Evolutionary conservation across 2,329 filamentous ascomycete genomes (phyloP).

Genomic region (Botryotinia narcissicola): DNA sequence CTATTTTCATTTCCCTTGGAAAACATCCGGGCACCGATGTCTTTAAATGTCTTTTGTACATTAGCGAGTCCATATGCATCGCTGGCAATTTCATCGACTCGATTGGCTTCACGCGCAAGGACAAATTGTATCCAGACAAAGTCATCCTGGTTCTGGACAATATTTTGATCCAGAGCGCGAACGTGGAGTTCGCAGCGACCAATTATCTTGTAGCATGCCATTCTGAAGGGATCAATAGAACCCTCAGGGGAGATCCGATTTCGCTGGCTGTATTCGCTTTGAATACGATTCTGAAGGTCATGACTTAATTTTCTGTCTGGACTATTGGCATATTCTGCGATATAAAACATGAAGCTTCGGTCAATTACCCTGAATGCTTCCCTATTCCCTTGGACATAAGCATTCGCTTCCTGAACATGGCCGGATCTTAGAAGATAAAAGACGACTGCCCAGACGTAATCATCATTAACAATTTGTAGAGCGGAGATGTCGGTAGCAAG

Average conservation of each 20-base stretch:
- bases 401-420: constrained; percentile 76
- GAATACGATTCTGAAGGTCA: constrained; percentile 82
- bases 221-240: constrained; percentile 88
- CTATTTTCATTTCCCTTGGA: constrained; percentile 69
- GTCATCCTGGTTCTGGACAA: constrained; percentile 58
- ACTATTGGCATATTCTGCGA: constrained; percentile 78
- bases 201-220: constrained; percentile 97
- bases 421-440: constrained; percentile 89
- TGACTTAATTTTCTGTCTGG: constrained; percentile 73
- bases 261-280: constrained; percentile 84
- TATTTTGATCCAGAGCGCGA: constrained; percentile 55
- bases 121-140: constrained; percentile 73
- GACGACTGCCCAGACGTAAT: constrained; percentile 90
- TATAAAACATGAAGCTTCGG: constrained; percentile 83
- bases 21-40: constrained; percentile 91
- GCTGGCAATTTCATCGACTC: constrained; percentile 60
- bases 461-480: constrained; percentile 74
- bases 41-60: constrained; percentile 75
- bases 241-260: constrained; percentile 80
- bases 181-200: constrained; percentile 71
- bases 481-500: constrained; percentile 78
- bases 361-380: constrained; percentile 86
- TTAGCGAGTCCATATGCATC: constrained; percentile 64
- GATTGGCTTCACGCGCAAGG: constrained; percentile 63
- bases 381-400: constrained; percentile 79